Conservation (phyloP, 2,329 filamentous ascomycete genomes). For the Didymosphaeria variabile region DNA sequence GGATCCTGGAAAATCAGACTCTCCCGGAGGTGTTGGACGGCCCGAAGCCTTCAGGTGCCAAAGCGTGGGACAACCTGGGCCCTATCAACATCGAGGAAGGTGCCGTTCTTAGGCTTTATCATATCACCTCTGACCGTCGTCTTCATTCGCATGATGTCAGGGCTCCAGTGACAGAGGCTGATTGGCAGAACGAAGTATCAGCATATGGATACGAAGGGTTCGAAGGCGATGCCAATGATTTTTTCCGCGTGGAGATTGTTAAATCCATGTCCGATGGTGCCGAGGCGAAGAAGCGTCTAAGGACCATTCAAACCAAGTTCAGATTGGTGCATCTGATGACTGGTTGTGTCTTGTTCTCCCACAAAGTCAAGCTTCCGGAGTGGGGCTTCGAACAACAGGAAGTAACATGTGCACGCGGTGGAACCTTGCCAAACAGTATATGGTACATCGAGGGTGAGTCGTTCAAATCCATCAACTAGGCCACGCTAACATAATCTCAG, state of each 20-base stretch:
- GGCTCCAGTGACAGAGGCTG: conserved; percentile 53
- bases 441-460: conserved; percentile 85
- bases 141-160: conserved; percentile 97
- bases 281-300: conserved; percentile 81
- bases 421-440: conserved; percentile 92
- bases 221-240: conserved; percentile 93
- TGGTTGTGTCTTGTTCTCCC: conserved; percentile 93
- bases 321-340: conserved; percentile 96
- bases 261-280: conserved; percentile 84
- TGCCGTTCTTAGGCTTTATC: conserved; percentile 82
- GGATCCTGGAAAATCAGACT: conserved; percentile 94
- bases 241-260: conserved; percentile 94
- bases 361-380: conserved; percentile 98
- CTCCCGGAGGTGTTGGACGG: conserved; percentile 83
- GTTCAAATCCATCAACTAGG: not conserved
- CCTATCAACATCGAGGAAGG: conserved; percentile 82
- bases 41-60: conserved; percentile 78
- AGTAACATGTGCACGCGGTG: conserved; percentile 93
- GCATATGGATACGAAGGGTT: conserved; percentile 98
- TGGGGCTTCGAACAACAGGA: conserved; percentile 99
- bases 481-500: not conserved
- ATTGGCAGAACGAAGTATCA: conserved; percentile 94
- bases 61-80: conserved; percentile 80
- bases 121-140: conserved; percentile 82
- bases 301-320: conserved; percentile 98